Evolutionary conservation across 805 yeast genomes (phyloP).

Genomic region (Candida sakaeoensis): DNA sequence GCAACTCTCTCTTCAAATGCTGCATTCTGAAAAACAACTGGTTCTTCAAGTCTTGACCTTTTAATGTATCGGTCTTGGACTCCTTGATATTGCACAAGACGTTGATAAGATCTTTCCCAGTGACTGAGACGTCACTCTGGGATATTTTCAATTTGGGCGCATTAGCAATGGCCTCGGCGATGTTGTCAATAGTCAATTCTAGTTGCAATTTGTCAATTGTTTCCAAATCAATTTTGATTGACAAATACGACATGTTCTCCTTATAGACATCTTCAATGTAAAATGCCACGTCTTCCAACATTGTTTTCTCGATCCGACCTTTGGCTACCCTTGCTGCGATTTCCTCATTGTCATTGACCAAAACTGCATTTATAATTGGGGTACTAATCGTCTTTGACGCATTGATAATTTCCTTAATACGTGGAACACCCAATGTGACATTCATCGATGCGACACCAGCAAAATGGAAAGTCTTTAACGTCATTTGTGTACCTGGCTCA

Average conservation of each 20-base stretch:
- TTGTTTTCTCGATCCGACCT: conserved; percentile 93
- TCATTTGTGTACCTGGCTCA: conserved; percentile 99
- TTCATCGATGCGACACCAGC: conserved; percentile 99
- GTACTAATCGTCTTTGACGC: conserved; percentile 94
- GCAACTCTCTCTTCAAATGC: conserved; percentile 78
- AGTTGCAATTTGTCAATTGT: conserved; percentile 88
- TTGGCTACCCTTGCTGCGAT: conserved; percentile 98
- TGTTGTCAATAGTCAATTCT: conserved; percentile 81
- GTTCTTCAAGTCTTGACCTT: conserved; percentile 31
- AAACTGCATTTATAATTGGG: conserved; percentile 90
- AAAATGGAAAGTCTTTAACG: conserved; percentile 88
- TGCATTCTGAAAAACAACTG: conserved; percentile 86
- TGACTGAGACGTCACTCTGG: conserved; percentile 63
- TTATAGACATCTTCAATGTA: conserved; percentile 93
- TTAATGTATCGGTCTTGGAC: conserved; percentile 34
- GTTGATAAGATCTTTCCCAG: conserved; percentile 63
- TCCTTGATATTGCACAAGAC: conserved; percentile 50
- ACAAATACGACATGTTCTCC: conserved; percentile 70
- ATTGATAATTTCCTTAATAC: conserved; percentile 97
- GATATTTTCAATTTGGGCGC: conserved; percentile 90
- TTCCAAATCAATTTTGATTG: conserved; percentile 74
- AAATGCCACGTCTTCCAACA: conserved; percentile 78
- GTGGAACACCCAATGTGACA: conserved; percentile 98
- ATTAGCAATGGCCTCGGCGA: conserved; percentile 71
- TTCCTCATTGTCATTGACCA: conserved; percentile 91